A percentile compares a stretch with the other conserved stretches of the same genome.
phyloP scores from a whole-genome alignment of 129 eudicot species.

The Lactuca saligna region DNA sequence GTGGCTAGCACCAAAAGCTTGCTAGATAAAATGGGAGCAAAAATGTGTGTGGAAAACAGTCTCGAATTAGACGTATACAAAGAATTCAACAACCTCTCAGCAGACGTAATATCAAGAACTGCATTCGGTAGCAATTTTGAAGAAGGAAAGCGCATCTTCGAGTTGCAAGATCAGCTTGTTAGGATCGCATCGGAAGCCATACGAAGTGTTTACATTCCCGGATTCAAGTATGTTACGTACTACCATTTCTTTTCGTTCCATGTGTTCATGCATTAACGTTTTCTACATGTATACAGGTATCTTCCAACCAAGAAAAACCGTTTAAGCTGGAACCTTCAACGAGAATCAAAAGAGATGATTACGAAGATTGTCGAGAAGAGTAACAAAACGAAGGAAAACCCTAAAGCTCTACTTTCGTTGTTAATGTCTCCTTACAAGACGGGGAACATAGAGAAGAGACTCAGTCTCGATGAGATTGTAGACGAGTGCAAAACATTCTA shows the following conservation, averaged over 20 bases:
- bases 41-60: slow-evolving; percentile 29
- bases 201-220: slow-evolving; percentile 78
- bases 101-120: slow-evolving; percentile 73
- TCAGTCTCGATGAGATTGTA: slow-evolving; percentile 40
- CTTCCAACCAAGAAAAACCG: slow-evolving; percentile 79
- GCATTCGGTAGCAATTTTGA: slow-evolving; percentile 81
- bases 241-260: too few relatives aligned
- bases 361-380: slow-evolving; percentile 40
- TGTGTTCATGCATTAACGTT: too few relatives aligned
- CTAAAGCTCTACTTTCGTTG: slow-evolving; percentile 48
- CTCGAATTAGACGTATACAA: slow-evolving; percentile 65
- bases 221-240: slow-evolving; percentile 42
- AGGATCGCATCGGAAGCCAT: slow-evolving; percentile 57
- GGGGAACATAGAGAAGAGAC: slow-evolving; percentile 25
- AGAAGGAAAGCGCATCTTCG: slow-evolving; percentile 72
- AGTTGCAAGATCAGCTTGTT: slow-evolving; percentile 68
- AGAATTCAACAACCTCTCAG: slow-evolving; percentile 67
- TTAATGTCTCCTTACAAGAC: slow-evolving; percentile 51
- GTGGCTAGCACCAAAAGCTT: slow-evolving; percentile 56
- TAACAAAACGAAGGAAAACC: slow-evolving; percentile 26
- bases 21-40: slow-evolving; percentile 59
- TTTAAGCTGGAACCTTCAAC: slow-evolving; percentile 60
- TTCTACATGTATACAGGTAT: slow-evolving; percentile 44
- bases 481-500: slow-evolving; percentile 59
- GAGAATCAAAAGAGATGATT: slow-evolving; percentile 58